A percentile compares a stretch with the other conserved stretches of the same genome.
phyloP scores from a whole-genome alignment of 176 grass and related monocot genomes.

The Avena sativa region DNA sequence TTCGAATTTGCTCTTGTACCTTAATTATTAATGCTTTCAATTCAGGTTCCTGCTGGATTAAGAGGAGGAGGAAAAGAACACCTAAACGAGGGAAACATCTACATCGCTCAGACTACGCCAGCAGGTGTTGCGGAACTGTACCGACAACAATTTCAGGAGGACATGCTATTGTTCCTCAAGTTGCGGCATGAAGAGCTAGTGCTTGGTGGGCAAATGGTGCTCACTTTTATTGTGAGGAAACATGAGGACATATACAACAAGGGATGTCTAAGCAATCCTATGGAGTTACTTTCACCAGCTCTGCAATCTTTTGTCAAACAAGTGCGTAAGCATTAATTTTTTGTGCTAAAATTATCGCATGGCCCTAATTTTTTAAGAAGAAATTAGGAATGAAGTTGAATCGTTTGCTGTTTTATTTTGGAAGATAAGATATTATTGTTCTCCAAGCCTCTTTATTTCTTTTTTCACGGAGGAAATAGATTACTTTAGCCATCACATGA shows the following conservation, averaged over 20 bases:
- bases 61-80: not conserved
- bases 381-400: too few relatives aligned
- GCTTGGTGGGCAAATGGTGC: constrained; percentile 42
- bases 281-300: constrained; percentile 14
- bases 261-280: not conserved
- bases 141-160: constrained; percentile 35
- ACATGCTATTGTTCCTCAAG: constrained; percentile 44
- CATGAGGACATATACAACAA: constrained; percentile 11
- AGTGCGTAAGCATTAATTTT: not conserved
- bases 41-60: constrained; percentile 30
- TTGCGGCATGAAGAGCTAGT: constrained; percentile 41
- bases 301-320: constrained; percentile 18
- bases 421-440: not conserved
- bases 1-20: too few relatives aligned
- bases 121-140: constrained; percentile 33
- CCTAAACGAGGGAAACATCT: constrained; percentile 39
- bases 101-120: constrained; percentile 27
- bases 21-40: not conserved
- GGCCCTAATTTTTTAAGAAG: too few relatives aligned
- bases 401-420: not conserved
- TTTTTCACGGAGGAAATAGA: not conserved
- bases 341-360: too few relatives aligned
- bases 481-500: too few relatives aligned
- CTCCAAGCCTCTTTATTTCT: not conserved
- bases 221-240: constrained; percentile 43